Evolutionary conservation across 2,329 filamentous ascomycete genomes (phyloP), one percentile per base, ranked within the genome.

Genomic region (Neonectria punicea): DNA sequence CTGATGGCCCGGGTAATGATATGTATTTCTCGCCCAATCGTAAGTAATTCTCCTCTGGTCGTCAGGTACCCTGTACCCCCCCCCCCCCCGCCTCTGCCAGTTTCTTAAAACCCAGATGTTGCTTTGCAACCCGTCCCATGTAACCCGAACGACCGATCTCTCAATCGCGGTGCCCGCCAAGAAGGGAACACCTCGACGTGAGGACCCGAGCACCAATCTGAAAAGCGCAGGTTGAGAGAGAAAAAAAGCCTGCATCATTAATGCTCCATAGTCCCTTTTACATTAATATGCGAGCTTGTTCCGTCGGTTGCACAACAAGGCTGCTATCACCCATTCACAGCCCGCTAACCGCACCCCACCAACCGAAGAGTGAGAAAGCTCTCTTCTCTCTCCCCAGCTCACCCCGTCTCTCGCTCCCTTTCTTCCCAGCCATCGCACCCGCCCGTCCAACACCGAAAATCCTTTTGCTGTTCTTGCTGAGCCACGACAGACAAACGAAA

Each of bases 261-360:
- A 25, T 5, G 5, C 5, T 6, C 25, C 25, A 25, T 25, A 25
- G 25, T 14, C 30, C 34, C n/a, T 34, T 9, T 8, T 18, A 51
- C 18, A 11, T 18, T 10, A 20, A 9, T 20, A 20, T 20, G 14
- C 32, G n/a, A 20, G 16, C 25, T 28, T 34, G 28, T 36, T 50
- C 30, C n/a, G 49, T 14, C 18, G 30, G 13, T 32, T 34, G 10
- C 28, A 32, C 49, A 4, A 30, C 49, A 20, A 51, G 49, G 49
- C 49, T 51, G 30, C 49, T 34, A 7, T 34, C n/a, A 22, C 30
- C n/a, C 16, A 34, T 34, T 28, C 14, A 32, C 28, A 51, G 49
- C 49, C 49, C 49, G n/a, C 49, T 51, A 34, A 51, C 30, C n/a
- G n/a, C 49, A 51, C 47, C 47, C 47, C 47, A 51, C 49, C 30